Conservation (phyloP, 345 rosid species). For the Boechera retrofracta region DNA sequence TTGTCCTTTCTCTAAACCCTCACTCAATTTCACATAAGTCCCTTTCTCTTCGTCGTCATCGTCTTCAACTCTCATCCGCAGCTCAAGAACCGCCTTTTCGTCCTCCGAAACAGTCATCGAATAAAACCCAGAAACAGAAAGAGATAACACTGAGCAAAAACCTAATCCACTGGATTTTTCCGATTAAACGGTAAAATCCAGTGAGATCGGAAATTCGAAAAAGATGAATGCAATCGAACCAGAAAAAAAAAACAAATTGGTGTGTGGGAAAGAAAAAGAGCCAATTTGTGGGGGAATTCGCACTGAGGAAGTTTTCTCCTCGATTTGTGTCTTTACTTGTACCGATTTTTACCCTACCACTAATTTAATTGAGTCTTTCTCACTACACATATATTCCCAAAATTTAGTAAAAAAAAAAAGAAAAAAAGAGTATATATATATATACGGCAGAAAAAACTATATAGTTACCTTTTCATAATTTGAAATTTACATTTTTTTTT, state of each 20-base stretch:
- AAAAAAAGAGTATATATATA: no score
- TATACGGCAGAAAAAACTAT: no score
- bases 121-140: slow-evolving; percentile 14
- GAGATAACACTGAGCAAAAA: not conserved
- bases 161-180: slow-evolving; percentile 31
- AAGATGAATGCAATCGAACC: slow-evolving; percentile 12
- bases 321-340: slow-evolving; percentile 20
- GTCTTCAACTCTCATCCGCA: slow-evolving; percentile 51
- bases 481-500: no score
- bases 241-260: not conserved
- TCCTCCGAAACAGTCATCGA: slow-evolving; percentile 57
- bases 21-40: slow-evolving; percentile 53
- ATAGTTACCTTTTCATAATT: no score
- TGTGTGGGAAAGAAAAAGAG: not conserved
- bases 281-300: slow-evolving; percentile 19
- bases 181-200: slow-evolving; percentile 23
- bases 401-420: no score
- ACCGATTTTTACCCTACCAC: not conserved
- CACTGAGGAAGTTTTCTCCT: not conserved
- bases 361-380: no score
- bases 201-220: slow-evolving; percentile 31
- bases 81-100: slow-evolving; percentile 57
- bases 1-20: slow-evolving; percentile 41
- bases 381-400: not conserved
- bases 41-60: slow-evolving; percentile 37